Evolutionary conservation across 495 filamentous ascomycete species (phyloP), one percentile per base, ranked within the genome.

Genomic region (Hapsidospora chrysogenum): DNA sequence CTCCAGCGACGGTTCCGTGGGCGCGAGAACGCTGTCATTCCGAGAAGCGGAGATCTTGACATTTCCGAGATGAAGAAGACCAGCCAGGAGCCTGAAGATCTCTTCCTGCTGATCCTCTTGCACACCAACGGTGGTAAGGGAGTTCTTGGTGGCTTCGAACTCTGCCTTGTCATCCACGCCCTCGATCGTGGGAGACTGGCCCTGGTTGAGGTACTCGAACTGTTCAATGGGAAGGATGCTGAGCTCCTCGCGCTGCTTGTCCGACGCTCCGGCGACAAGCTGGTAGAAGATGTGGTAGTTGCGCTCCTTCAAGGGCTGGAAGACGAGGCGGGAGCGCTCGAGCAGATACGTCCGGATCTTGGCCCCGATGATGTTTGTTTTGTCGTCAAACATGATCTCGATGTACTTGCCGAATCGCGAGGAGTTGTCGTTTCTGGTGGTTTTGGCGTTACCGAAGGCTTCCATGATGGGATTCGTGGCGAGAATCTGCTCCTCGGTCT

Each of bases 271-370:
- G n/a, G 85, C 87, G 36, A 95, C 76, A 25, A 99, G 65, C 58
- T 99, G 89, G 55, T 99, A 96, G 60, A 99, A 99, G 45, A 99
- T 87, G 57, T 99, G 89, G 55, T 99, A 99, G 53, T 99, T 99
- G 40, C 89, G 71, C 58, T 99, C 89, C 53, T 92, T 96, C 23
- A 95, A 61, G 14, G 89, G 89, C 51, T 99, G 89, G 50, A 96
- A 96, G n/a, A 99, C 89, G 48, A 99, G 64, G 51, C 89, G 78
- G 31, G 89, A 96, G 46, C 89, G 79, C 56, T 99, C 89, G 23
- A 99, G 62, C 33, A 99, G 66, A 53, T 96, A 99, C 23, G 86
- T 95, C 43, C 89, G 65, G 45, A 99, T 96, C 61, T 86, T 87
- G 19, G 89, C 89, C 39, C 89, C 89, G 47, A 99, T 92, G 51